A percentile compares a stretch with the other conserved stretches of the same genome.
These are phyloP conservation scores for Eimeria falciformis DNA, from an alignment of 169 alveolate species.

Conservation along the genomic window DNA sequence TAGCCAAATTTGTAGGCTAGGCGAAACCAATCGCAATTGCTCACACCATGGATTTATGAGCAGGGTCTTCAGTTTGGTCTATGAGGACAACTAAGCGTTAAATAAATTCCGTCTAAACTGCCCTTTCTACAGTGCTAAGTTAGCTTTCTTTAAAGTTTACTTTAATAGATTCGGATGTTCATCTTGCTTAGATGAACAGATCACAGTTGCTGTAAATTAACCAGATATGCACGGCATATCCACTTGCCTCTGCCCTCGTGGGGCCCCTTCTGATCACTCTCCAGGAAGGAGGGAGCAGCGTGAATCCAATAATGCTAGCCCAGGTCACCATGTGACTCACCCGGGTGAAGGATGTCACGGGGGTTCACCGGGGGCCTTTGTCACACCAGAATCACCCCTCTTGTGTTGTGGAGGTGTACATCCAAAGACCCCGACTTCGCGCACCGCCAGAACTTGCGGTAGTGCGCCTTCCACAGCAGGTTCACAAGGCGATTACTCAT, in stretches of 20 bases:
- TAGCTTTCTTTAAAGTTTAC: no score
- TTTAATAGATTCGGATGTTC: no score
- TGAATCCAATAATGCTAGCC: neutral
- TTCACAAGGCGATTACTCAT: constrained; percentile 17
- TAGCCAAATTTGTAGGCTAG: no score
- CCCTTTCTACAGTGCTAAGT: no score
- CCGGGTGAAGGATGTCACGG: neutral
- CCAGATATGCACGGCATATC: constrained; percentile 69
- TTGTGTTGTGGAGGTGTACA: constrained; percentile 63
- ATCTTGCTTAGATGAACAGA: no score
- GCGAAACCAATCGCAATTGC: no score
- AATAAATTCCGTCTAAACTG: no score
- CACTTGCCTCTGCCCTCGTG: constrained; percentile 68
- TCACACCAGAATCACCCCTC: constrained; percentile 35
- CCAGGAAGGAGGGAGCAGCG: neutral
- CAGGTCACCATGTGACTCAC: neutral
- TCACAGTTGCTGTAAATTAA: neutral
- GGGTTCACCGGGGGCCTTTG: constrained; percentile 8
- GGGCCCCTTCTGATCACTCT: constrained; percentile 53
- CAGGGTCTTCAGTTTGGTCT: no score
- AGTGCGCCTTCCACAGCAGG: constrained; percentile 33
- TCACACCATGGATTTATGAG: no score
- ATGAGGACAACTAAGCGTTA: no score
- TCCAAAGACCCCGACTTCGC: constrained; percentile 18
- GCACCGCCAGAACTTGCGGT: constrained; percentile 53